phyloP scores from a whole-genome alignment of 805 yeast genomes.

The Metschnikowia gelsemii region DNA sequence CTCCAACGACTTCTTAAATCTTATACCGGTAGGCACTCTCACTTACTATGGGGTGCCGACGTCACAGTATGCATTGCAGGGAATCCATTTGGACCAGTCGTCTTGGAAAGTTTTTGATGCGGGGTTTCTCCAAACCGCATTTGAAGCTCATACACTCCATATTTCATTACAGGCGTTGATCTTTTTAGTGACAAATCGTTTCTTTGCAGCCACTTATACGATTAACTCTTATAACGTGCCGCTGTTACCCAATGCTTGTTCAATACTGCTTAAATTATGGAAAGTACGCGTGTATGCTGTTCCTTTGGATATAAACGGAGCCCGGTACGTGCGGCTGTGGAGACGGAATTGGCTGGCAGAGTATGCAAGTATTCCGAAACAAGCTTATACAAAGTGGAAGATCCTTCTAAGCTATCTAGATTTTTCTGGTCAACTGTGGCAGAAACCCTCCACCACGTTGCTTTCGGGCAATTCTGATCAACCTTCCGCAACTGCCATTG shows the following conservation, averaged over 20 bases:
- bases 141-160: constrained; percentile 14
- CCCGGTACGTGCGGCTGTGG: constrained; percentile 33
- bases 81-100: constrained; percentile 27
- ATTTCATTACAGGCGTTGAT: constrained; percentile 37
- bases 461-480: no score
- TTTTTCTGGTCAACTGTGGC: no score
- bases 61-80: constrained; percentile 32
- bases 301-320: constrained; percentile 44
- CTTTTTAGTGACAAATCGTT: constrained; percentile 43
- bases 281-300: constrained; percentile 48
- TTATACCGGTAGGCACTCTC: constrained; percentile 51
- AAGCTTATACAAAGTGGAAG: constrained; percentile 32
- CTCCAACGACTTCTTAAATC: constrained; percentile 40
- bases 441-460: no score
- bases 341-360: constrained; percentile 26
- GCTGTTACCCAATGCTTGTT: neutral
- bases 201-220: constrained; percentile 46
- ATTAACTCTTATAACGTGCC: neutral
- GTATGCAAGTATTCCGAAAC: constrained; percentile 18
- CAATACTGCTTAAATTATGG: constrained; percentile 21
- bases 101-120: constrained; percentile 61
- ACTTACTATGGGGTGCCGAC: constrained; percentile 45
- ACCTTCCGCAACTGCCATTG: constrained; percentile 1
- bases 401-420: constrained; percentile 44
- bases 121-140: constrained; percentile 29